Percentiles rank a stretch among this genome's conserved stretches.
Conservation (phyloP, 108 stramenopile species). For the Skeletonema marinoi region DNA sequence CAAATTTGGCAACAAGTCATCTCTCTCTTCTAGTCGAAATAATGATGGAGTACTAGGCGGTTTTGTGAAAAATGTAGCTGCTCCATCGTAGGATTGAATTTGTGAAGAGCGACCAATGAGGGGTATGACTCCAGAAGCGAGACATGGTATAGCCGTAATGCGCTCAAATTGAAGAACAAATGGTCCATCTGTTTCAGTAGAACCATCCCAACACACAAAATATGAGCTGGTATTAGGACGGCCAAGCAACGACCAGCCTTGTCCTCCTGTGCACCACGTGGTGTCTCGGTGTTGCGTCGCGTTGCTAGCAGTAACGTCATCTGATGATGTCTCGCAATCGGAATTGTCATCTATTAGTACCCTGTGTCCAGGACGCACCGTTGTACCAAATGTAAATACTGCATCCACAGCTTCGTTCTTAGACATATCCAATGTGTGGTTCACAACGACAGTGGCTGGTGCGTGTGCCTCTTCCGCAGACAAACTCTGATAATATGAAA, state of each 20-base stretch:
- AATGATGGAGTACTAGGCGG: slow-evolving; percentile 12
- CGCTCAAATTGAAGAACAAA: slow-evolving; percentile 44
- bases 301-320: neutral
- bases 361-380: slow-evolving; percentile 26
- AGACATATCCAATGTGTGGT: slow-evolving; percentile 20
- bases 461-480: neutral
- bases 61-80: neutral
- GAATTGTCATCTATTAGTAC: slow-evolving; percentile 9
- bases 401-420: neutral
- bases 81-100: neutral
- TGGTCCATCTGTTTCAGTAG: slow-evolving; percentile 53
- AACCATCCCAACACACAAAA: slow-evolving; percentile 86
- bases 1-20: slow-evolving; percentile 6
- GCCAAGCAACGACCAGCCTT: slow-evolving; percentile 53
- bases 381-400: neutral
- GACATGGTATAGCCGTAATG: neutral
- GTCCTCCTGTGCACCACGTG: slow-evolving; percentile 38
- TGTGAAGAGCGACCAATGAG: slow-evolving; percentile 20
- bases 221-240: slow-evolving; percentile 30
- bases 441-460: slow-evolving; percentile 13
- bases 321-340: neutral
- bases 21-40: slow-evolving; percentile 11
- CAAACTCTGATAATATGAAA: slow-evolving; percentile 12
- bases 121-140: slow-evolving; percentile 28
- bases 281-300: neutral